phyloP scores from a whole-genome alignment of 108 stramenopile genomes.

The Schizochytrium sp. region DNA sequence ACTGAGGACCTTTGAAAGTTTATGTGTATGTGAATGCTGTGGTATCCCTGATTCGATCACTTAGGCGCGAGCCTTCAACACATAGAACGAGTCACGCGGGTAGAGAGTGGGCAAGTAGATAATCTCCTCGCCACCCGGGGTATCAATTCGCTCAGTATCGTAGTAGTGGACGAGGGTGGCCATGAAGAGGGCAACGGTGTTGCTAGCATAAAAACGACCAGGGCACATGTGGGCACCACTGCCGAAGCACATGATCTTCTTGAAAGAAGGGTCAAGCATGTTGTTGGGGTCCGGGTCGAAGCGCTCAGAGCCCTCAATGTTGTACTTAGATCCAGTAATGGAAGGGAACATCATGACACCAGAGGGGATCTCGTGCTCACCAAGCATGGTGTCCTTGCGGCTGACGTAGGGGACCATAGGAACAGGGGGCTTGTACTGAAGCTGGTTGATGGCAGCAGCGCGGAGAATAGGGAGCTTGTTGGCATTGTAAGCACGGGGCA shows the following conservation, averaged over 20 bases:
- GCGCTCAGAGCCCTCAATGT: slow-evolving; percentile 32
- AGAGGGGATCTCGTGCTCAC: slow-evolving; percentile 1
- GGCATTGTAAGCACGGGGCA: slow-evolving; percentile 23
- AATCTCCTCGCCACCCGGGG: slow-evolving; percentile 17
- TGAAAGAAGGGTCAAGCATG: slow-evolving; percentile 16
- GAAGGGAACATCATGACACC: not conserved
- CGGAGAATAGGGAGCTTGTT: slow-evolving; percentile 28
- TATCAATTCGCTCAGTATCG: not conserved
- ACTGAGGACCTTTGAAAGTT: not conserved
- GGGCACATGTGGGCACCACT: slow-evolving; percentile 31
- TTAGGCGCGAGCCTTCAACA: not conserved
- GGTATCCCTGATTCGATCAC: not conserved
- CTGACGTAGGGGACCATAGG: not conserved
- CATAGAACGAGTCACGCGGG: slow-evolving; percentile 24
- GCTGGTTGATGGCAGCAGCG: slow-evolving; percentile 23
- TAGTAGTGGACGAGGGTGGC: slow-evolving; percentile 28
- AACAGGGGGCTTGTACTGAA: slow-evolving; percentile 18
- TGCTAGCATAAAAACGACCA: slow-evolving; percentile 38
- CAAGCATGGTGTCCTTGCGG: slow-evolving; percentile 4
- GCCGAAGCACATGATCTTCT: slow-evolving; percentile 7
- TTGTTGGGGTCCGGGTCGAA: slow-evolving; percentile 24
- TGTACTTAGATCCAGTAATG: not conserved
- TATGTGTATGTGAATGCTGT: not conserved
- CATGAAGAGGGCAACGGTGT: slow-evolving; percentile 17
- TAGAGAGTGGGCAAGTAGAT: slow-evolving; percentile 42